These are phyloP conservation scores for Zelonia costaricensis DNA, from an alignment of 208 protist species.

Conservation along the genomic window DNA sequence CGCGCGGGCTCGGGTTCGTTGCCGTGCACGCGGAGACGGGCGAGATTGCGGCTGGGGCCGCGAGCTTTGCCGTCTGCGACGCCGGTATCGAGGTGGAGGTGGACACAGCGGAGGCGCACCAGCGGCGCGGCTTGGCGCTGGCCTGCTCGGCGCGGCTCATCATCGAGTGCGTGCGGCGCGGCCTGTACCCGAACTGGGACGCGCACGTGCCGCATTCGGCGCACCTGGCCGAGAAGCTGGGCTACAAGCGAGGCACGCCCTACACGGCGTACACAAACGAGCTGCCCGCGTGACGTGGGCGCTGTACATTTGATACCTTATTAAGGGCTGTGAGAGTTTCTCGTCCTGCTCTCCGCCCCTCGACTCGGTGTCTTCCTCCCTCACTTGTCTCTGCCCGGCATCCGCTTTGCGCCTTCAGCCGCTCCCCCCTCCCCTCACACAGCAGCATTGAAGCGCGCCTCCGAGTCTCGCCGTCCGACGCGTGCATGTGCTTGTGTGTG, in stretches of 20 bases:
- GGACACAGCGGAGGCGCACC: constrained; percentile 10
- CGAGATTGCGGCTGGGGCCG: constrained; percentile 3
- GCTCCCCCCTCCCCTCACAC: no score
- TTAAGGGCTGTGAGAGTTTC: neutral
- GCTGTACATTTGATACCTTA: no score
- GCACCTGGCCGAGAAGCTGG: constrained; percentile 9
- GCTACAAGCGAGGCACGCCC: constrained; percentile 4
- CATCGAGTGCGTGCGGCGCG: neutral
- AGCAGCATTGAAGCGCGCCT: no score
- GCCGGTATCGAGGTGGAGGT: constrained; percentile 13
- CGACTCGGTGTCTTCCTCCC: neutral
- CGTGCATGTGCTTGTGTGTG: no score
- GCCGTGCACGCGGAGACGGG: neutral
- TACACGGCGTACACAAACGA: constrained; percentile 7
- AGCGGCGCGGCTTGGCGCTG: constrained; percentile 11
- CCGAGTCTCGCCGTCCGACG: no score
- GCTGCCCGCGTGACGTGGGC: neutral
- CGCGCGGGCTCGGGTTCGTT: neutral
- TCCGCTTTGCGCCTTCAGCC: no score
- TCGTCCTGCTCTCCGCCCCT: neutral
- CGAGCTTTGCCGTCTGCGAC: constrained; percentile 14
- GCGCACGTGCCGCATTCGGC: constrained; percentile 13
- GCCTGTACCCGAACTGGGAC: constrained; percentile 1
- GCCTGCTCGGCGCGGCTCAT: constrained; percentile 5
- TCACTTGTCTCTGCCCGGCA: no score